Percentiles rank a stretch among this genome's conserved stretches.
Conservation (phyloP, 2,329 filamentous ascomycete genomes). For the Talaromyces sp. region DNA sequence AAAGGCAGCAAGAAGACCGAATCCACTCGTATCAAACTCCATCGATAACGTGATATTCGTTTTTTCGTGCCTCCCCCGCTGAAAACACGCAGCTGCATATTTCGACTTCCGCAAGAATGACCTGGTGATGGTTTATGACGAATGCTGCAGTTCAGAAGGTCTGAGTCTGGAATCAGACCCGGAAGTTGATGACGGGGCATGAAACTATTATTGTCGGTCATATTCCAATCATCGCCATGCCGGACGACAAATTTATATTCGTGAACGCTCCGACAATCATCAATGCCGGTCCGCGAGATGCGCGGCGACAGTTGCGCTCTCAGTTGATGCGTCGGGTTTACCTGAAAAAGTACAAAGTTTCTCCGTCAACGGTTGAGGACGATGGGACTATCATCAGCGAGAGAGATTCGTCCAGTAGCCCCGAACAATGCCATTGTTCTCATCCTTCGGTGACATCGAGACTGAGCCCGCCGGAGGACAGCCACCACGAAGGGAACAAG, state of each 20-base stretch:
- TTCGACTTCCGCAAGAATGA: background rate
- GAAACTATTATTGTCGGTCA: background rate
- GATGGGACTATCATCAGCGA: background rate
- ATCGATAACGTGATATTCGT: background rate
- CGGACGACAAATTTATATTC: slow-evolving; percentile 19
- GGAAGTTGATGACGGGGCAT: background rate
- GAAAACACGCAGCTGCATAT: background rate
- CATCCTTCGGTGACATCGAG: background rate
- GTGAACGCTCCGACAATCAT: slow-evolving; percentile 19
- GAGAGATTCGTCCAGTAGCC: background rate
- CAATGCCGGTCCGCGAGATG: slow-evolving; percentile 18
- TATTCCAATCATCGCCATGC: background rate
- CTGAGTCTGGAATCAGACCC: slow-evolving; percentile 1
- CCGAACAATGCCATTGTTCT: slow-evolving; percentile 5
- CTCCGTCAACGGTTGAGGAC: background rate
- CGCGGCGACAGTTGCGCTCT: slow-evolving; percentile 18
- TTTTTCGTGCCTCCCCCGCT: background rate
- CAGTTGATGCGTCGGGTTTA: slow-evolving; percentile 21
- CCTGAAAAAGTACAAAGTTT: slow-evolving; percentile 14
- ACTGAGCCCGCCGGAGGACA: background rate
- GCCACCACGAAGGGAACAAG: background rate
- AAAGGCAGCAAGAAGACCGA: background rate
- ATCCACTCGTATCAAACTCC: background rate
- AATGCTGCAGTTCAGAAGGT: background rate
- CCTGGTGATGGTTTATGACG: background rate